Base-by-base conservation (phyloP, 2,329 filamentous ascomycete genomes). In the Phyllosticta citribraziliensis region DNA sequence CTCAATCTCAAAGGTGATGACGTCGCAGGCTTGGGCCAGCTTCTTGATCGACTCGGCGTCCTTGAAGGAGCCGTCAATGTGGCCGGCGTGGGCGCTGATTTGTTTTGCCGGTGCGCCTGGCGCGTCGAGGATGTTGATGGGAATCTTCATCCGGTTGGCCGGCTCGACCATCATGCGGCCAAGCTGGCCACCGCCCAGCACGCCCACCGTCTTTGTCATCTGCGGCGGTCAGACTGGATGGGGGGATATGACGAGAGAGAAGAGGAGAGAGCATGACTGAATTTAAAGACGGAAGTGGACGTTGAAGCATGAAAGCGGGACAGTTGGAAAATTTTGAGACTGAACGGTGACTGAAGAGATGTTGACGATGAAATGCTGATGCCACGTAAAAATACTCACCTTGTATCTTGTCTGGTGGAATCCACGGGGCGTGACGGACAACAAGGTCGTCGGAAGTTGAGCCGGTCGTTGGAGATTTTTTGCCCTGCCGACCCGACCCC, bases 91-190 rank as follows among this genome's bases (percentile, higher is more conserved):
- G 66, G 84, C 83, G 74, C 88, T 91, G 70, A 94, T 87, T 76
- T 96, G 90, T 75, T 93, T 94, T 62, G 92, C 89, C 14, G 92
- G 90, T 52, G 88, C 84, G 66, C 86, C 83, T 62, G 84, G 85
- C 52, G 82, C 84, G 73, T 97, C 93, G 55, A 96, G 83, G 51
- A 96, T 81, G 62, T 87, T 89, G 66, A 94, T 82, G 66, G 88
- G 82, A 66, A 95, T 85, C 68, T 90, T 91, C 62, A 96, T 82
- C 66, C 83, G 78, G 70, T 87, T 85, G 35, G 92, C 91, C n/a
- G 88, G 87, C 78, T 97, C 91, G 65, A 89, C 88, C 20, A 97
- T 84, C 94, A 97, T 97, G 66, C 90, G 89, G 63, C 93, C 94
- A 51, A 99, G 82, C 77, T 81, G 79, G 67, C 79, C 79, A 52